These are phyloP conservation scores for Colletotrichum falcatum DNA, from an alignment of 2,329 filamentous ascomycete species.

Conservation along the genomic window DNA sequence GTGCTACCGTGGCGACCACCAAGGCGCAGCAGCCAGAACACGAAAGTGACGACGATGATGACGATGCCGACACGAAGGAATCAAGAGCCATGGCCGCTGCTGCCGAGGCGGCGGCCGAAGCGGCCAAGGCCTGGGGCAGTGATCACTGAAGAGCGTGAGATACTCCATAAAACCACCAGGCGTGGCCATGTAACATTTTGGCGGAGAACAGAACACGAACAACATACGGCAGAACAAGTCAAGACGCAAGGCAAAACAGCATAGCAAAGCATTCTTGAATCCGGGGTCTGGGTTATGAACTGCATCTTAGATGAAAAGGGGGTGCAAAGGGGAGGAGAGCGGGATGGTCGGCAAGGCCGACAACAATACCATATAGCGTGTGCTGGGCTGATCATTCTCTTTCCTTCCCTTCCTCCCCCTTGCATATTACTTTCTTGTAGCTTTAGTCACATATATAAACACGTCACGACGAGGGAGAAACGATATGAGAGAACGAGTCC, in stretches of 20 bases:
- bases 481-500: neutral
- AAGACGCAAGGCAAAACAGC: constrained; percentile 2
- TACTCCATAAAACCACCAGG: neutral
- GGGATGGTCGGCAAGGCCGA: neutral
- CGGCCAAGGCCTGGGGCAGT: constrained; percentile 34
- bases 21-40: constrained; percentile 8
- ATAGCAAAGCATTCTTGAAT: constrained; percentile 11
- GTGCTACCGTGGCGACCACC: neutral
- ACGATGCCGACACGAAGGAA: constrained; percentile 18
- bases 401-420: neutral
- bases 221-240: neutral
- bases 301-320: neutral
- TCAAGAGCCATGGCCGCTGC: constrained; percentile 29
- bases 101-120: constrained; percentile 36
- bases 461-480: neutral
- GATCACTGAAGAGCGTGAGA: neutral
- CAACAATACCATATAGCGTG: neutral
- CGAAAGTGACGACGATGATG: constrained; percentile 21
- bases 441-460: constrained; percentile 6
- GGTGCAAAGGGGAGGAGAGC: neutral
- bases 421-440: constrained; percentile 6
- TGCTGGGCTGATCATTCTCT: no score
- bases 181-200: neutral
- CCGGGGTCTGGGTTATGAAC: constrained; percentile 6
- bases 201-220: neutral